Percentiles rank a stretch among this genome's conserved stretches.
phyloP scores from a whole-genome alignment of 805 yeast genomes.

The Myxozyma monticola region DNA sequence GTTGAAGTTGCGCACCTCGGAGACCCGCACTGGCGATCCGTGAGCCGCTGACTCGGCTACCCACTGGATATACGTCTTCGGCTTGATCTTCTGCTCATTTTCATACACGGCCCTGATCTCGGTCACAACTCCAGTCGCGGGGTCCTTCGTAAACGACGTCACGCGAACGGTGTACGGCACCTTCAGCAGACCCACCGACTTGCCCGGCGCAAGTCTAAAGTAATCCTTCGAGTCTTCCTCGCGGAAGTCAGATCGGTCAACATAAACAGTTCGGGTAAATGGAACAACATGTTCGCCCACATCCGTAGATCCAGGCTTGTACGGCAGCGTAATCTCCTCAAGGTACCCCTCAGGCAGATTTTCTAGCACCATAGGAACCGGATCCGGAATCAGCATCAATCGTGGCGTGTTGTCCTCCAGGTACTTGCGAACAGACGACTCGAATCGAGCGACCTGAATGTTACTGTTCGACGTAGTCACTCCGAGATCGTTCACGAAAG shows the following conservation, averaged over 20 bases:
- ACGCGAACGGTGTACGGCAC: conserved; percentile 83
- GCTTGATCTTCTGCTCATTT: conserved; percentile 64
- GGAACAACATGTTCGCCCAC: conserved; percentile 76
- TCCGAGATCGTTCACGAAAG: conserved; percentile 92
- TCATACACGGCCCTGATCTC: conserved; percentile 80
- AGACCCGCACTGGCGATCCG: conserved; percentile 61
- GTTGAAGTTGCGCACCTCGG: conserved; percentile 83
- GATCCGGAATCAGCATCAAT: conserved; percentile 87
- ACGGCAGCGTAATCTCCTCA: conserved; percentile 75
- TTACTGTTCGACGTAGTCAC: conserved; percentile 92
- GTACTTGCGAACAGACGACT: conserved; percentile 80
- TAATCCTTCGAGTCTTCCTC: conserved; percentile 66
- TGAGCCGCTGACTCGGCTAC: conserved; percentile 67
- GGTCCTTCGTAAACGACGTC: conserved; percentile 63
- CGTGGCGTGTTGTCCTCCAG: conserved; percentile 92
- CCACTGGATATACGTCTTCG: conserved; percentile 98
- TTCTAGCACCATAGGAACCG: conserved; percentile 78
- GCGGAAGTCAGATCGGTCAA: conserved; percentile 86
- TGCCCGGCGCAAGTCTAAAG: conserved; percentile 90
- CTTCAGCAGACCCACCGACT: conserved; percentile 90
- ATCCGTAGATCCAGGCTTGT: conserved; percentile 78
- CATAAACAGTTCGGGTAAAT: conserved; percentile 74
- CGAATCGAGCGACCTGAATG: conserved; percentile 88
- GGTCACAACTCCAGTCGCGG: conserved; percentile 57
- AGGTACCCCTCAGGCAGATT: conserved; percentile 74